Conservation (phyloP, 805 yeast species). For the Suhomyces kilbournensis region DNA sequence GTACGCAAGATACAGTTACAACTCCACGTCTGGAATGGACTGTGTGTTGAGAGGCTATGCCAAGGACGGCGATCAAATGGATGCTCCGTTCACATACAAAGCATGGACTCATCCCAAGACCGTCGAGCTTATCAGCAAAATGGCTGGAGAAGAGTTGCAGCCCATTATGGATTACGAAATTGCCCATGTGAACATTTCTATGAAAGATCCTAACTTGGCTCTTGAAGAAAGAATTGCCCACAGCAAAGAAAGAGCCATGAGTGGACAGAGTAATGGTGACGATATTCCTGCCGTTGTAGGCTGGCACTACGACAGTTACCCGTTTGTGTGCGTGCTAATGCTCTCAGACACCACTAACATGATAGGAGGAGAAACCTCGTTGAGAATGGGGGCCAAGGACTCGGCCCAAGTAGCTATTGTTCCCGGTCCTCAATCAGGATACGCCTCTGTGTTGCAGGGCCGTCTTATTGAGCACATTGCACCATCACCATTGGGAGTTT, state of each 20-base stretch:
- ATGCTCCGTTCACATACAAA: conserved; percentile 49
- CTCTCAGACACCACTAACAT: conserved; percentile 53
- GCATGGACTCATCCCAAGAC: conserved; percentile 64
- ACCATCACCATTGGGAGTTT: conserved; percentile 37
- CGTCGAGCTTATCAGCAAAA: conserved; percentile 48
- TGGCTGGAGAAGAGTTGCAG: conserved; percentile 59
- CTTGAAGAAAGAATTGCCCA: conserved; percentile 22
- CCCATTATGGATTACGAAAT: conserved; percentile 57
- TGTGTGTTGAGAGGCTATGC: conserved; percentile 51
- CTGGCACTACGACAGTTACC: conserved; percentile 65
- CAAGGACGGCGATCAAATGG: conserved; percentile 24
- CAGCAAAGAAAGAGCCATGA: conserved; percentile 1
- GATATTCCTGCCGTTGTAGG: conserved; percentile 56
- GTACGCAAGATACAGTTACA: conserved; percentile 41
- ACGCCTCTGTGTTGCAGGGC: conserved; percentile 50
- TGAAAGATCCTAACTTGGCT: conserved; percentile 38
- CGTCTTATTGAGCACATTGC: conserved; percentile 46
- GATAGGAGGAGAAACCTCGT: conserved; percentile 61
- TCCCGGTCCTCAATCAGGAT: conserved; percentile 46
- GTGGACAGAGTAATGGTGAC: conserved; percentile 19
- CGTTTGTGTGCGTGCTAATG: conserved; percentile 65
- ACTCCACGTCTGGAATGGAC: conserved; percentile 50
- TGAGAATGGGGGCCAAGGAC: conserved; percentile 41
- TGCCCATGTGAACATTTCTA: conserved; percentile 50
- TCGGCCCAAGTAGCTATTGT: conserved; percentile 8